A percentile compares a stretch with the other conserved stretches of the same genome.
phyloP scores from a whole-genome alignment of 139 green algal species.

The Coelastrella sp. region DNA sequence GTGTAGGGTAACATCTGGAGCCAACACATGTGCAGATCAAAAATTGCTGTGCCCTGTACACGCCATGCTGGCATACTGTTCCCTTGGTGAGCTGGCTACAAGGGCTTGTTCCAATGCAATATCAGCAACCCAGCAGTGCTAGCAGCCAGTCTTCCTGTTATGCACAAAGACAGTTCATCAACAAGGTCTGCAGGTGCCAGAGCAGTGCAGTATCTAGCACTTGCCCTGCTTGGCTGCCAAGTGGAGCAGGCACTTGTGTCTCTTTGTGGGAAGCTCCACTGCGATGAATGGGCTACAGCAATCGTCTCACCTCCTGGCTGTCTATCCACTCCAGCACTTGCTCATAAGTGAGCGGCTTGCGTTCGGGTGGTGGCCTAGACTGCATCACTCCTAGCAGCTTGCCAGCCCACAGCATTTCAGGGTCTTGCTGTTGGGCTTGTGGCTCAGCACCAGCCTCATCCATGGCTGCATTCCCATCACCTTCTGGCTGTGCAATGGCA shows the following conservation, averaged over 20 bases:
- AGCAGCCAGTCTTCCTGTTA: too few relatives aligned
- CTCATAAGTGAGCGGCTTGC: conserved; percentile 32
- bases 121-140: too few relatives aligned
- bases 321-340: conserved; percentile 63
- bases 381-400: conserved; percentile 59
- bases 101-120: too few relatives aligned
- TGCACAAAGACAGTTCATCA: too few relatives aligned
- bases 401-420: conserved; percentile 47
- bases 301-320: conserved; percentile 42
- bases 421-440: neutral
- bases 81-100: too few relatives aligned
- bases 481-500: neutral
- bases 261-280: too few relatives aligned
- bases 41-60: neutral
- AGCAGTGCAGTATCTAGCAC: neutral
- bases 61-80: too few relatives aligned
- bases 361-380: neutral
- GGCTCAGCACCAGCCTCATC: conserved; percentile 20
- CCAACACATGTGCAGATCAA: neutral
- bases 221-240: too few relatives aligned
- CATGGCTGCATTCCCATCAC: conserved; percentile 27
- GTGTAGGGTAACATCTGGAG: neutral
- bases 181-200: too few relatives aligned
- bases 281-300: neutral
- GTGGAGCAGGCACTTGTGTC: too few relatives aligned